Conservation (phyloP, 78 protist species). For the Neovahlkampfia damariscottae region DNA sequence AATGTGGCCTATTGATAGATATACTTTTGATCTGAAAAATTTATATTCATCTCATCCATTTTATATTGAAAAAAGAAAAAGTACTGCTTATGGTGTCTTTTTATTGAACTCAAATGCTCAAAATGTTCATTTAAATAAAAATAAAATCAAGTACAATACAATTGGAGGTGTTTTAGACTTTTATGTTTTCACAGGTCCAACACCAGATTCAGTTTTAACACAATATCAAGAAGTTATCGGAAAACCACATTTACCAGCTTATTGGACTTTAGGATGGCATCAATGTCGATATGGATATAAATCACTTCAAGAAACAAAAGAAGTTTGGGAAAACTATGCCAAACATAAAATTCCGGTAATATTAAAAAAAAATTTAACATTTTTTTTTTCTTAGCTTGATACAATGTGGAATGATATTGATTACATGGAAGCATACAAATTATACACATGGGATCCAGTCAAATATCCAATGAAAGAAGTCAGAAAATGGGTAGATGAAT, state of each 20-base stretch:
- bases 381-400: not conserved
- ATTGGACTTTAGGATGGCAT: not conserved
- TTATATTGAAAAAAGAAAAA: not conserved
- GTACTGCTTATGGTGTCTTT: not conserved
- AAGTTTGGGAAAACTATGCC: conserved; percentile 66
- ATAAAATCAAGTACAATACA: not conserved
- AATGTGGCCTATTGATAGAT: not conserved
- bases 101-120: not conserved
- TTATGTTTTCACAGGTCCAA: not conserved
- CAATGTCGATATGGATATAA: conserved; percentile 84
- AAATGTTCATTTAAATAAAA: not conserved
- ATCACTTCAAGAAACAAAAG: conserved; percentile 29
- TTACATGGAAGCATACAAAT: conserved; percentile 88
- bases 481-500: not conserved
- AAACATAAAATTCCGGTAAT: conserved; percentile 71
- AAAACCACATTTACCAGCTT: not conserved
- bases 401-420: conserved; percentile 94
- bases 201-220: not conserved
- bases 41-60: not conserved
- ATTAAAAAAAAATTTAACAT: not conserved
- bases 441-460: conserved; percentile 54
- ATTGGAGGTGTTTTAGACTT: not conserved
- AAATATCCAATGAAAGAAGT: conserved; percentile 44
- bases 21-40: not conserved
- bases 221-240: conserved; percentile 2